Evolutionary conservation across 495 filamentous ascomycete species (phyloP).

Genomic region (Acidomyces sp.): DNA sequence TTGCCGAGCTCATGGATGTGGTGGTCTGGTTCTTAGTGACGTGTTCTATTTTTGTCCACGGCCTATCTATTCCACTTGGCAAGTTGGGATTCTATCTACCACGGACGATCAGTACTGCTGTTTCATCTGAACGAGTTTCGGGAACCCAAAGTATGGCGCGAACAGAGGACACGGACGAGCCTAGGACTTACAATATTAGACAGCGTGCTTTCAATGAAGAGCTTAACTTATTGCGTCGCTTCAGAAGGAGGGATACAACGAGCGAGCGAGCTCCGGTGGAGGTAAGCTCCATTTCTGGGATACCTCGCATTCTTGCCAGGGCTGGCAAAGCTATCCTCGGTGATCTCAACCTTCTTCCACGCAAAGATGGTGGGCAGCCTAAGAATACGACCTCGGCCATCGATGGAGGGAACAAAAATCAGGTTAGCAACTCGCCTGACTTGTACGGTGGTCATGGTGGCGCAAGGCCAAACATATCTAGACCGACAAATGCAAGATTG

Average conservation of each 20-base stretch:
- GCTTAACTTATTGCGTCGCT: not conserved
- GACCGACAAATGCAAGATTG: slow-evolving; percentile 11
- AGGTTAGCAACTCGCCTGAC: not conserved
- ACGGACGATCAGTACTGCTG: slow-evolving; percentile 53
- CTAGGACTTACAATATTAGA: not conserved
- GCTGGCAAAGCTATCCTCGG: slow-evolving; percentile 11
- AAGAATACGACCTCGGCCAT: not conserved
- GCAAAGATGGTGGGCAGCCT: slow-evolving; percentile 8
- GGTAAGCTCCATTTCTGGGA: not conserved
- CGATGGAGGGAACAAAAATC: not conserved
- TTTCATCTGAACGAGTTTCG: slow-evolving; percentile 30
- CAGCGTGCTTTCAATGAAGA: not conserved
- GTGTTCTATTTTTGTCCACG: slow-evolving; percentile 82
- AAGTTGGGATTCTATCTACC: slow-evolving; percentile 74
- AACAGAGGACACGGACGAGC: slow-evolving; percentile 2
- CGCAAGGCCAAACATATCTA: slow-evolving; percentile 15
- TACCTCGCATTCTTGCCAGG: not conserved
- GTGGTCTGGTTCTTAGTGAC: slow-evolving; percentile 80
- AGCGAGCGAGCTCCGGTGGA: too few species aligned
- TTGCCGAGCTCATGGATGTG: slow-evolving; percentile 52
- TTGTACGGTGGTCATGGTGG: not conserved
- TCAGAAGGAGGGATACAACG: too few species aligned
- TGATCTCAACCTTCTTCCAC: too few species aligned
- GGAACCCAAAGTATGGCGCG: slow-evolving; percentile 5
- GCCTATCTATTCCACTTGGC: slow-evolving; percentile 69